Evolutionary conservation across 1,139 yeast species (phyloP).

Genomic region (Debaryomyces coudertii): DNA sequence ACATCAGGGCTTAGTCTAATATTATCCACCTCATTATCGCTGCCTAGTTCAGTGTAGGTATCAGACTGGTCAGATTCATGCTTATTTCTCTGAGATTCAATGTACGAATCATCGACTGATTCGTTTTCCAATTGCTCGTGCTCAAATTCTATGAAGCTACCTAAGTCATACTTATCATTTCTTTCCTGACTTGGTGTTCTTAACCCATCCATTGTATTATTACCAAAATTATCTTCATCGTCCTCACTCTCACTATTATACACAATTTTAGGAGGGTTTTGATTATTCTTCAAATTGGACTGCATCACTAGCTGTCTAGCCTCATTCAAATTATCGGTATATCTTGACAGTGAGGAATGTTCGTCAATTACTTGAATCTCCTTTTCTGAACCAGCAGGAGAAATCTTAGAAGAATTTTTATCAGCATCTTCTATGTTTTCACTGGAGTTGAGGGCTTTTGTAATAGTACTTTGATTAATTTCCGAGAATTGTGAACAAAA

Average conservation of each 20-base stretch:
- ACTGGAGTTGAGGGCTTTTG: neutral
- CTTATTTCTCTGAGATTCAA: constrained; percentile 19
- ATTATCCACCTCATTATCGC: constrained; percentile 18
- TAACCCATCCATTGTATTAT: constrained; percentile 41
- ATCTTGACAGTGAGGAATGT: neutral
- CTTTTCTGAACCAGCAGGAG: neutral
- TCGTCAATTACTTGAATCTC: constrained; percentile 1
- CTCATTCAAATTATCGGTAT: constrained; percentile 14
- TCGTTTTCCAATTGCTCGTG: constrained; percentile 21
- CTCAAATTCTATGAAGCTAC: constrained; percentile 35
- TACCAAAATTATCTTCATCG: constrained; percentile 47
- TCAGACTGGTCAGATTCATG: constrained; percentile 18
- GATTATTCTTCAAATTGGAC: constrained; percentile 2
- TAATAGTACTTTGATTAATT: neutral
- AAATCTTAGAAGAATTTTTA: neutral
- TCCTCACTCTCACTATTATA: constrained; percentile 23
- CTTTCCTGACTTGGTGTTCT: constrained; percentile 42
- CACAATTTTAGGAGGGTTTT: neutral
- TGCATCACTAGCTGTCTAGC: constrained; percentile 16
- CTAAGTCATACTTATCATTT: constrained; percentile 35
- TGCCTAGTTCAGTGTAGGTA: constrained; percentile 19
- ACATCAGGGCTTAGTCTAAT: constrained; percentile 35
- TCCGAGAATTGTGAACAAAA: constrained; percentile 17
- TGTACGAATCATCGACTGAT: constrained; percentile 15
- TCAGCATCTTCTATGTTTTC: neutral